Percentiles rank a stretch among this genome's conserved stretches.
Conservation (phyloP, 139 green algal genomes). For the Picochlorum sp. region DNA sequence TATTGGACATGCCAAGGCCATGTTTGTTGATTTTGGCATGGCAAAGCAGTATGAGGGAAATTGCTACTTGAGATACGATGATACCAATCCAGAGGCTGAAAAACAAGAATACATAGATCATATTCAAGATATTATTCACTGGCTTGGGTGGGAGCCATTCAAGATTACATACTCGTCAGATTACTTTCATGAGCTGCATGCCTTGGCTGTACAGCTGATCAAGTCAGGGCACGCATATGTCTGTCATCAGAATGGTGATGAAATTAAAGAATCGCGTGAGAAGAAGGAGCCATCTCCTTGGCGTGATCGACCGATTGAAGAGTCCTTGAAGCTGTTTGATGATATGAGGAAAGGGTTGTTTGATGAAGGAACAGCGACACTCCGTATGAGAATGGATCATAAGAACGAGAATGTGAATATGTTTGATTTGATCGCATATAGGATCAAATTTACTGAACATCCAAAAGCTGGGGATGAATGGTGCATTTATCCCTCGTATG, state of each 20-base stretch:
- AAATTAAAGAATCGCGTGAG: constrained; percentile 82
- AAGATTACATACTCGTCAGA: constrained; percentile 91
- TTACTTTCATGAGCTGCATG: constrained; percentile 93
- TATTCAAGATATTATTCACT: constrained; percentile 91
- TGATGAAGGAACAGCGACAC: constrained; percentile 84
- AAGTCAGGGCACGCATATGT: constrained; percentile 87
- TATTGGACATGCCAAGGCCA: constrained; percentile 96
- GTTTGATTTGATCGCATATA: constrained; percentile 95
- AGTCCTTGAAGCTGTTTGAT: constrained; percentile 88
- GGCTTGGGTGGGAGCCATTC: constrained; percentile 90
- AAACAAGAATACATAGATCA: constrained; percentile 98
- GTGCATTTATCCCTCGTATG: constrained; percentile 99
- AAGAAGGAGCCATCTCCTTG: constrained; percentile 70
- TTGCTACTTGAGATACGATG: constrained; percentile 93
- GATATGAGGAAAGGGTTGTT: constrained; percentile 90
- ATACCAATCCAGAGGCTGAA: constrained; percentile 98
- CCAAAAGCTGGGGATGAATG: constrained; percentile 73
- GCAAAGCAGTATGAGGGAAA: constrained; percentile 67
- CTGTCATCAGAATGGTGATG: constrained; percentile 87
- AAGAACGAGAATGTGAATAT: constrained; percentile 96
- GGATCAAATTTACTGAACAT: constrained; percentile 90
- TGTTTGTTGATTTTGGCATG: constrained; percentile 98
- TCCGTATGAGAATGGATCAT: constrained; percentile 75
- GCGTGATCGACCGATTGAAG: constrained; percentile 75
- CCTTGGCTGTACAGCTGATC: constrained; percentile 89